Conservation (phyloP, 805 yeast species). For the Metschnikowia bowlesiae region DNA sequence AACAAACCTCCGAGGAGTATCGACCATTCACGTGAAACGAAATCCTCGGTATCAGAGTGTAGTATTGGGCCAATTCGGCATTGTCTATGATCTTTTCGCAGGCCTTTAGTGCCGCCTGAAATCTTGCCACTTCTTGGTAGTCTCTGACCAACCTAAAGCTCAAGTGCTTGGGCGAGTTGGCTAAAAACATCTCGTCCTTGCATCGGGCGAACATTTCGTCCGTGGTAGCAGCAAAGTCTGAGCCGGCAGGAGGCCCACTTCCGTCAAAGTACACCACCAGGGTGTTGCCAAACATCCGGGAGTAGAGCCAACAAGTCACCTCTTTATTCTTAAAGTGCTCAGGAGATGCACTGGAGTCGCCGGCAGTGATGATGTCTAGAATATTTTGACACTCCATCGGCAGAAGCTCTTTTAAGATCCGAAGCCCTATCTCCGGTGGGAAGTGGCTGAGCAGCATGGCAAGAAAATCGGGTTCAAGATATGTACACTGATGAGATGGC, state of each 20-base stretch:
- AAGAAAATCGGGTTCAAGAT: neutral
- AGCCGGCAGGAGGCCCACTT: conserved; percentile 2
- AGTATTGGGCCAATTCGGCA: conserved; percentile 5
- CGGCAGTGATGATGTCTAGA: neutral
- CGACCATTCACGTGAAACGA: conserved; percentile 26
- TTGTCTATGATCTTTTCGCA: conserved; percentile 13
- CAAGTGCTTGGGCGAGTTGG: conserved; percentile 6
- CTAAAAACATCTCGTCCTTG: conserved; percentile 6
- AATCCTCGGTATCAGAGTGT: conserved; percentile 16
- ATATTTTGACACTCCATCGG: conserved; percentile 4
- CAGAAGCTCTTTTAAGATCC: conserved; percentile 10
- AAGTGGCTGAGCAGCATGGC: conserved; percentile 3
- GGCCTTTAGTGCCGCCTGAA: conserved; percentile 9
- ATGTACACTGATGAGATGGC: neutral
- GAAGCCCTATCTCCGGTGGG: conserved; percentile 13
- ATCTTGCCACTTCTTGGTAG: conserved; percentile 12
- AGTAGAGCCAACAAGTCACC: conserved; percentile 7
- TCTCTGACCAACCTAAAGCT: conserved; percentile 7
- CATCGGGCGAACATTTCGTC: conserved; percentile 2
- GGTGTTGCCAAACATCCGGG: conserved; percentile 6
- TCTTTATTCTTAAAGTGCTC: neutral
- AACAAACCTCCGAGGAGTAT: conserved; percentile 22
- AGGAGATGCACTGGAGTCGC: neutral
- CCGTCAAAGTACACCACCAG: conserved; percentile 10
- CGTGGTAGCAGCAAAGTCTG: conserved; percentile 10